Conservation (phyloP, 305 asterid species). For the Solanum hybrid region DNA sequence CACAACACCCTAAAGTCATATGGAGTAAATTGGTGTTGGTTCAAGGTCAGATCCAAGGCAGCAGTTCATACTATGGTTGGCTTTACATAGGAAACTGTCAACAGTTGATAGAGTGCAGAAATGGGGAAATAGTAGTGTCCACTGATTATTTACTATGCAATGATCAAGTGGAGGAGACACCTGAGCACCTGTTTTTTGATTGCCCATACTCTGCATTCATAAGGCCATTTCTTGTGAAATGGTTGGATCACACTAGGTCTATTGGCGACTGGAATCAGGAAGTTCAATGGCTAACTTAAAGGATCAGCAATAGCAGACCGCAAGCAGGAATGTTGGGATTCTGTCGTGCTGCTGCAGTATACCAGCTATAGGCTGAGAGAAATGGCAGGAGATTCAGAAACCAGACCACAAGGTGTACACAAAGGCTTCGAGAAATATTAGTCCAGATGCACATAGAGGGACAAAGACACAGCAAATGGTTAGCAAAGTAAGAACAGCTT, state of each 20-base stretch:
- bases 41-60: neutral
- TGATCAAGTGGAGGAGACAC: neutral
- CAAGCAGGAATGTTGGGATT: neutral
- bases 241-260: neutral
- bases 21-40: neutral
- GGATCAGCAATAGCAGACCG: neutral
- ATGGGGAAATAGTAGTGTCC: neutral
- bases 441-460: neutral
- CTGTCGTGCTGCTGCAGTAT: neutral
- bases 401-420: neutral
- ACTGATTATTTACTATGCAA: neutral
- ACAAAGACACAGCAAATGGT: neutral
- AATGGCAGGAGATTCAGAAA: neutral
- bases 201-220: neutral
- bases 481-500: neutral
- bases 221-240: neutral
- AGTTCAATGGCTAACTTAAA: neutral
- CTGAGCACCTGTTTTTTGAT: neutral
- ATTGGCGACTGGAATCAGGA: neutral
- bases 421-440: neutral
- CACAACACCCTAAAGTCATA: neutral
- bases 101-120: neutral
- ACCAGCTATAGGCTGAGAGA: neutral
- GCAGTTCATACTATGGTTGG: neutral
- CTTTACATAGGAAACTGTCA: neutral